phyloP scores from a whole-genome alignment of 2,329 filamentous ascomycete genomes.

The Ceratocystis cacaofunesta region DNA sequence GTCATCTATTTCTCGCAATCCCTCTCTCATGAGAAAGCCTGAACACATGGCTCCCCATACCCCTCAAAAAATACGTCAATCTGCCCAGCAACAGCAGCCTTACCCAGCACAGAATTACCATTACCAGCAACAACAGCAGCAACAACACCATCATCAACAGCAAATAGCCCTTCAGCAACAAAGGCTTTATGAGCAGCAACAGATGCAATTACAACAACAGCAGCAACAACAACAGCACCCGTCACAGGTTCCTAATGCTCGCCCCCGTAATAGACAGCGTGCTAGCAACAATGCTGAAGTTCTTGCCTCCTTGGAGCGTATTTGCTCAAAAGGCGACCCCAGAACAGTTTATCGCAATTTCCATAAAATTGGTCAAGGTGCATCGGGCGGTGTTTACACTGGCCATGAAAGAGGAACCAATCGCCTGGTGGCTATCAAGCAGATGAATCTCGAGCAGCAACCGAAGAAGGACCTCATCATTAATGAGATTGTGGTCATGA shows the following conservation, averaged over 20 bases:
- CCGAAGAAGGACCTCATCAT: slow-evolving; percentile 99
- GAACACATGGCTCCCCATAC: slow-evolving; percentile 5
- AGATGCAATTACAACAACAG: slow-evolving; percentile 29
- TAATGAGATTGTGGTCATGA: slow-evolving; percentile 98
- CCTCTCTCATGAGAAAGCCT: slow-evolving; percentile 24
- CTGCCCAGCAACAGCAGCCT: slow-evolving; percentile 8
- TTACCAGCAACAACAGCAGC: slow-evolving; percentile 16
- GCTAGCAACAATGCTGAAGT: slow-evolving; percentile 75
- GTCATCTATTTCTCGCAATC: slow-evolving; percentile 33
- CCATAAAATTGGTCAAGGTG: slow-evolving; percentile 93
- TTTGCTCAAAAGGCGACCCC: slow-evolving; percentile 82
- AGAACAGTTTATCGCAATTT: slow-evolving; percentile 74
- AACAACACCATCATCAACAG: slow-evolving; percentile 16
- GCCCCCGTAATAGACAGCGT: slow-evolving; percentile 62
- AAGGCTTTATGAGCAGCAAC: slow-evolving; percentile 15
- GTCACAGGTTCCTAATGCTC: slow-evolving; percentile 35
- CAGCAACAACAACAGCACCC: slow-evolving; percentile 21
- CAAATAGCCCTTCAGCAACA: slow-evolving; percentile 18
- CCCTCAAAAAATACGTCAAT: slow-evolving; percentile 8
- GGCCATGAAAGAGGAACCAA: slow-evolving; percentile 75
- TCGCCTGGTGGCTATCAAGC: slow-evolving; percentile 90
- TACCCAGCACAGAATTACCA: slow-evolving; percentile 12
- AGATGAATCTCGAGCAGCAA: slow-evolving; percentile 98
- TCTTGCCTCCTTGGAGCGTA: slow-evolving; percentile 65
- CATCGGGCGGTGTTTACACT: slow-evolving; percentile 88